Base-by-base conservation (phyloP, 768 basidiomycete genomes). In the Ramaria sp. region DNA sequence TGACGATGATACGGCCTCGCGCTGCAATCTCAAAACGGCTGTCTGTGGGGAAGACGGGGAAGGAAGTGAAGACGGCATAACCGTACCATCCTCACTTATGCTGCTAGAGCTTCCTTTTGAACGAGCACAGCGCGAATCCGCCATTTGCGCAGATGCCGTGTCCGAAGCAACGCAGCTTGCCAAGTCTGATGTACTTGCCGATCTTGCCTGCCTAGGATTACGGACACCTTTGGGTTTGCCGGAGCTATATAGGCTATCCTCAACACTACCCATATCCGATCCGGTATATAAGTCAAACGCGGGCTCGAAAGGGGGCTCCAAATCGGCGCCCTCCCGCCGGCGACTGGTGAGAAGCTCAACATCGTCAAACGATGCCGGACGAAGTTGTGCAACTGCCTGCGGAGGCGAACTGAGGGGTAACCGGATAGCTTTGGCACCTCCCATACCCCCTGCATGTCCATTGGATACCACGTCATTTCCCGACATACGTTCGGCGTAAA, bases 401-500 rank as follows among this genome's bases (percentile, higher is more conserved):
- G 55, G 45, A 11, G 55, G 55, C 11, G 55, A 57, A 17, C 38
- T 17, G 11, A 13, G 27, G 13, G 37, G 41, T 5, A 27, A 6
- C 15, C 43, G 15, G 34, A 20, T 4, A 48, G 34, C 34, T 9
- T 20, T 49, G 4, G 46, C 46, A 15, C 37, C 43, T 7, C 22
- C 51, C 13, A 39, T 51, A 1, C 50, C 27, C 27, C 3, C 51
- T 17, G 20, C 20, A 31, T 34, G 22, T 13, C 22, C 31, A 31
- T 17, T 34, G 11, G 33, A 15, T 11, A 34, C 31, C 20, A 20
- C 17, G n/a, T 31, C 51, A 20, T 20, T 39, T 33, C 24, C 33
- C 11, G 46, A 19, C 34, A 57, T 49, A 7, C 53, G 55, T 37
- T 60, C 60, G 19, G 34, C 45, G 53, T 62, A 61, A 34, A 51